Conservation (phyloP, 768 basidiomycete genomes). For the Phanerochaete sordida region DNA sequence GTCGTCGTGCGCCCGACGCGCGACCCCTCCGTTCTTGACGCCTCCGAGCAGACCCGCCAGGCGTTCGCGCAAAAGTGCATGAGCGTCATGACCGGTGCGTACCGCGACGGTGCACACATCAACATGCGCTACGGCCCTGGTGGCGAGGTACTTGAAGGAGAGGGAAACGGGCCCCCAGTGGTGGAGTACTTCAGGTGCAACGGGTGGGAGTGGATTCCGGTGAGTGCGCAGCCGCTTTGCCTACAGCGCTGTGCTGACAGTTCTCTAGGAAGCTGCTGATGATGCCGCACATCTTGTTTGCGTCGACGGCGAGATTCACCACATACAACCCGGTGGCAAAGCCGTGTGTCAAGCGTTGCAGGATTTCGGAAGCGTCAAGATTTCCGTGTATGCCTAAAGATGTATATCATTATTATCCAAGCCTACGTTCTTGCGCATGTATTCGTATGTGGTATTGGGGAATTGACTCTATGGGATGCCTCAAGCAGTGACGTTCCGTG, state of each 20-base stretch:
- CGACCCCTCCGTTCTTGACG: constrained; percentile 43
- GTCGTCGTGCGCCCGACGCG: constrained; percentile 71
- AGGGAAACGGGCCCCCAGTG: constrained; percentile 45
- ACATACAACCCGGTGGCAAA: constrained; percentile 58
- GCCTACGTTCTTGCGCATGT: background rate
- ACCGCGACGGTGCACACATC: constrained; percentile 72
- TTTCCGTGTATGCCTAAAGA: constrained; percentile 6
- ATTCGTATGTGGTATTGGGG: constrained; percentile 3
- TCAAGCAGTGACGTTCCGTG: constrained; percentile 22
- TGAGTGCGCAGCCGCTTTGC: constrained; percentile 32
- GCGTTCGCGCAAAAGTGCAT: constrained; percentile 52
- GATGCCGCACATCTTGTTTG: constrained; percentile 69
- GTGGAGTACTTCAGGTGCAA: constrained; percentile 78
- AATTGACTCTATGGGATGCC: background rate
- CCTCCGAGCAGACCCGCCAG: constrained; percentile 40
- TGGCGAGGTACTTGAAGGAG: constrained; percentile 32
- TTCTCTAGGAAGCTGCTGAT: constrained; percentile 54
- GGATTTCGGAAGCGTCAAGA: background rate
- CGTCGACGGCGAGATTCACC: constrained; percentile 70
- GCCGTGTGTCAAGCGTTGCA: constrained; percentile 28
- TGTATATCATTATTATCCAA: background rate
- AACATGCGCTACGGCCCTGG: constrained; percentile 49
- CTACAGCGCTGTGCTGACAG: background rate
- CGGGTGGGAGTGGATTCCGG: constrained; percentile 87
- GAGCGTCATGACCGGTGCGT: constrained; percentile 63